phyloP scores from a whole-genome alignment of 2,329 filamentous ascomycete genomes.

The Chaetoscypha palmicola region DNA sequence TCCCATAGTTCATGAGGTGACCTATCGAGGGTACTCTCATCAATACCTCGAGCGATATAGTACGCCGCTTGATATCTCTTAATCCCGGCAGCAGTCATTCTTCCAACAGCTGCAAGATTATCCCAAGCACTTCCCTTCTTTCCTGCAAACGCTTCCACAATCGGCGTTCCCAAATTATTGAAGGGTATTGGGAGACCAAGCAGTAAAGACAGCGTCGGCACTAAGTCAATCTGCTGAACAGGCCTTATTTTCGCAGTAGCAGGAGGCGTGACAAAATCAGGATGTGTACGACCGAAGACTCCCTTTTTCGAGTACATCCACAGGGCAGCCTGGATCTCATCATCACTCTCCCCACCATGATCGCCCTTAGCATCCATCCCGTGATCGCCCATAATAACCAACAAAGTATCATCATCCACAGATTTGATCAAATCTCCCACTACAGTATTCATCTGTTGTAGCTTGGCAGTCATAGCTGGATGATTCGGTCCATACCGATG shows the following conservation, averaged over 20 bases:
- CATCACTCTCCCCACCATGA: slow-evolving; percentile 95
- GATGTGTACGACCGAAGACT: slow-evolving; percentile 70
- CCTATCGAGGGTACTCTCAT: slow-evolving; percentile 49
- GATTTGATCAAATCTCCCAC: slow-evolving; percentile 62
- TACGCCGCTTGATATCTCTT: slow-evolving; percentile 85
- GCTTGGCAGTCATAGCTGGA: slow-evolving; percentile 81
- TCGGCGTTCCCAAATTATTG: slow-evolving; percentile 88
- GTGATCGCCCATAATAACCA: slow-evolving; percentile 98
- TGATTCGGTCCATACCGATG: slow-evolving; percentile 95
- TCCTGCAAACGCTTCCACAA: slow-evolving; percentile 86
- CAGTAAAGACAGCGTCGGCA: slow-evolving; percentile 82
- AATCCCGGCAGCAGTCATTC: slow-evolving; percentile 76
- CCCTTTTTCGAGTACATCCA: slow-evolving; percentile 97
- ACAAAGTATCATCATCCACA: slow-evolving; percentile 77
- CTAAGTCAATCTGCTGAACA: slow-evolving; percentile 83
- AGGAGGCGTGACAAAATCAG: slow-evolving; percentile 51
- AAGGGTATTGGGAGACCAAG: slow-evolving; percentile 90
- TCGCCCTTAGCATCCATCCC: slow-evolving; percentile 98
- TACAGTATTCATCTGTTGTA: slow-evolving; percentile 83
- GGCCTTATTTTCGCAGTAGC: slow-evolving; percentile 70
- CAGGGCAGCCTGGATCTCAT: slow-evolving; percentile 87
- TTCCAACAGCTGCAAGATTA: slow-evolving; percentile 70
- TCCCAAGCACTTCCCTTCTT: slow-evolving; percentile 61
- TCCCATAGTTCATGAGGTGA: slow-evolving; percentile 52
- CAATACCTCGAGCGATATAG: slow-evolving; percentile 61